Conservation (phyloP, 2,329 filamentous ascomycete species). For the Colletotrichum cuscutae region DNA sequence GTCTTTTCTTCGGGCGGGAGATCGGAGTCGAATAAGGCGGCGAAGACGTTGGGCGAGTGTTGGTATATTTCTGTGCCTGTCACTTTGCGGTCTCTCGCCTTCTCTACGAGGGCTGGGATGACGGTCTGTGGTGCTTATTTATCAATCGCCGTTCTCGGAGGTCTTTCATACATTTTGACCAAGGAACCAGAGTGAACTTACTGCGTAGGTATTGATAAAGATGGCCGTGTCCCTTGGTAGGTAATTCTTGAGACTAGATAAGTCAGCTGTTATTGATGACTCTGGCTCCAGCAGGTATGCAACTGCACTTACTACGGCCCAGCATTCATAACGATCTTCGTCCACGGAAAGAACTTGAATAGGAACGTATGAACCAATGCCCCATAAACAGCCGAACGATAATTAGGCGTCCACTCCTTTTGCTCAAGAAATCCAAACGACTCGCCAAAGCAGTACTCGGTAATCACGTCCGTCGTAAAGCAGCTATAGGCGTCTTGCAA, state of each 20-base stretch:
- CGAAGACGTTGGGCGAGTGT: slow-evolving; percentile 19
- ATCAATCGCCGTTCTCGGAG: neutral
- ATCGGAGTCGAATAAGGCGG: slow-evolving; percentile 41
- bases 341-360: slow-evolving; percentile 7
- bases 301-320: neutral
- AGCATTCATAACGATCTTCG: neutral
- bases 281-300: accelerated
- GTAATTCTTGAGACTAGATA: neutral
- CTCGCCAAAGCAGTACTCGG: slow-evolving; percentile 49
- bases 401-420: slow-evolving; percentile 47
- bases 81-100: neutral
- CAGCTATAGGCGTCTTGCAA: slow-evolving; percentile 48
- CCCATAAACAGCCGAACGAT: slow-evolving; percentile 21
- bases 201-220: neutral
- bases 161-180: too few species aligned
- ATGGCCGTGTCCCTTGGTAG: neutral
- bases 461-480: slow-evolving; percentile 49
- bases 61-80: too few species aligned
- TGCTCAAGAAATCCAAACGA: slow-evolving; percentile 44
- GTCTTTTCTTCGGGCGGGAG: slow-evolving; percentile 50
- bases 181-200: neutral
- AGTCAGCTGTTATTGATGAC: neutral
- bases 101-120: slow-evolving; percentile 9
- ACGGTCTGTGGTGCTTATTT: neutral
- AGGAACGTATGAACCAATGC: neutral